Base-by-base conservation (phyloP, 805 yeast genomes). In the Lipomyces orientalis region DNA sequence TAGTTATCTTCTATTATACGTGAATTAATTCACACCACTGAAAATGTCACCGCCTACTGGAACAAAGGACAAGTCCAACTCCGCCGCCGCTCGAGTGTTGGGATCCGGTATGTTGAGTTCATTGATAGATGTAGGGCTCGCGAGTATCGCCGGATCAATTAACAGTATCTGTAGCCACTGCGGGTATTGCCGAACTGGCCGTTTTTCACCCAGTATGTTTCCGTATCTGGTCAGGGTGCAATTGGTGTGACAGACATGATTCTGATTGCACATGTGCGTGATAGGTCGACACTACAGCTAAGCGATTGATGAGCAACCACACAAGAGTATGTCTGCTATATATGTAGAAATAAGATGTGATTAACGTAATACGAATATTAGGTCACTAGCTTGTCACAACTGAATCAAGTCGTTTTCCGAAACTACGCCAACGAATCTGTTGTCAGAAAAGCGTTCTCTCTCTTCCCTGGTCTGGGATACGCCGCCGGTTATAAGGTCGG, bases 401-500 rank as follows among this genome's bases (percentile, higher is more conserved):
- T 95, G 74, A 95, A 95, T 84, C 75, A 84, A 60, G 98, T 95
- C 64, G 90, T 95, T 68, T 95, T 95, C 85, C 87, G 88, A 77
- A 90, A 90, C 65, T 87, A 89, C 75, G 96, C 97, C 35, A 77
- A 83, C 61, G 88, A 90, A 73, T 84, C 95, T 3, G 75, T 92
- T 1, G 87, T 87, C 29, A 84, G 86, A 68, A 86, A 98, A 79
- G 76, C 91, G 57, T 81, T 91, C 72, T 89, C 98, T 10, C 84
- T 95, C 71, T 95, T 95, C 83, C 99, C 99, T 22, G 99, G 99
- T 79, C 85, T 95, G 71, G 98, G 98, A 33, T 95, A 95, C 78
- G 99, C 99, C 71, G 98, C 99, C 58, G 91, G 93, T 73, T 95
- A 95, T 85, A 95, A 95, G 70, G 74, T 70, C 35, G 16, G 64